Base-by-base conservation (phyloP, 495 filamentous ascomycete species). In the Penicillium desertorum region DNA sequence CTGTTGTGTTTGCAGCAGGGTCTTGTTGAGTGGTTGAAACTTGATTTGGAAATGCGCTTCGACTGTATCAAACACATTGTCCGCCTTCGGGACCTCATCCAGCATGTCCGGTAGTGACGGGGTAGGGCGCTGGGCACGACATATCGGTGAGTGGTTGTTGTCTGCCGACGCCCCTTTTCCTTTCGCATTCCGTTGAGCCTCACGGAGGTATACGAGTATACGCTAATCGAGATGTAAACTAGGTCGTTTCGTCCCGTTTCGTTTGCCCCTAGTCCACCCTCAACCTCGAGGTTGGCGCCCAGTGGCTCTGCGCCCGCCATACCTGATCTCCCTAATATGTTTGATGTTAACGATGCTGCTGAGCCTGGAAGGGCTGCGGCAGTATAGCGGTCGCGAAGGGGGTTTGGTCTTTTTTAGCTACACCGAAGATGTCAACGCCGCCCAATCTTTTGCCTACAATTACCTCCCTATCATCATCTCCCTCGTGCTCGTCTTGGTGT, bases 401-500 rank as follows among this genome's bases (percentile, higher is more conserved):
- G 74, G 74, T 2, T 57, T 76, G 41, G 58, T 67, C 30, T 72
- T 72, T 45, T 71, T 74, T 19, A 25, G 50, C 10, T 63, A 71
- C 46, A 75, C 74, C 46, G 67, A 71, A 30, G 66, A 71, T 30
- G 62, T 76, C 46, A 65, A 69, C 51, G n/a, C 59, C 27, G 12
- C 59, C 9, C 63, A 72, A 46, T 73, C 74, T 0, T 72, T 76
- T 39, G 63, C 63, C 39, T 76, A 75, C 54, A 75, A 75, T 46
- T 75, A 75, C 54, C 29, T 76, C 5, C 74, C 74, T 30, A 72
- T 75, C 44, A 71, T 76, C 42, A 43, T 68, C 27, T 66, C 72
- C 10, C 64, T 75, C 5, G 36, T 71, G 9, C 68, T 76, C 2
- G 56, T 71, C n/a, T 67, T 67, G 44, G 48, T 74, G 4, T 76